A percentile compares a stretch with the other conserved stretches of the same genome.
These are phyloP conservation scores for Zalaria obscura DNA, from an alignment of 2,329 filamentous ascomycete species.

Conservation along the genomic window DNA sequence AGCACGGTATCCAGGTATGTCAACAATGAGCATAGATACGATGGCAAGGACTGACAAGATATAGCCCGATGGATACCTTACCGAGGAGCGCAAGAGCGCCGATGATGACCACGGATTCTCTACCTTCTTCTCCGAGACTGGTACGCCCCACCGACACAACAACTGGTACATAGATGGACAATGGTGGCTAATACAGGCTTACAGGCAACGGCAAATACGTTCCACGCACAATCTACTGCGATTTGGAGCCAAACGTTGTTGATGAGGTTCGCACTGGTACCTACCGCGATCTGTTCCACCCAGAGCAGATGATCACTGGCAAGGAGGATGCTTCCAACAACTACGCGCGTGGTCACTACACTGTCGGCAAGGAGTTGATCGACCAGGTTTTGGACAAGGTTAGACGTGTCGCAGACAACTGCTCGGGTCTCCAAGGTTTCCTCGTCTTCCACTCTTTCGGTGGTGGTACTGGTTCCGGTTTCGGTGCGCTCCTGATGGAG, in stretches of 20 bases:
- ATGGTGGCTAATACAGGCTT: slow-evolving; percentile 8
- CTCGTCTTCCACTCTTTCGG: slow-evolving; percentile 99
- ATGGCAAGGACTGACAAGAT: slow-evolving; percentile 9
- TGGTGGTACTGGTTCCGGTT: slow-evolving; percentile 96
- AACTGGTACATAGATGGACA: slow-evolving; percentile 38
- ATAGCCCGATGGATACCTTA: slow-evolving; percentile 96
- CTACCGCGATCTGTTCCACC: slow-evolving; percentile 96
- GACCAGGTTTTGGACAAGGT: slow-evolving; percentile 97
- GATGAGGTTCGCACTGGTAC: slow-evolving; percentile 96
- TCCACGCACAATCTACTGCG: slow-evolving; percentile 96
- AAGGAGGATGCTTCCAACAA: slow-evolving; percentile 99
- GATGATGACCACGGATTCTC: slow-evolving; percentile 96
- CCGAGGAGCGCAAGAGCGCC: slow-evolving; percentile 88
- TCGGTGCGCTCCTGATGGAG: slow-evolving; percentile 97
- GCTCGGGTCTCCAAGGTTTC: slow-evolving; percentile 95
- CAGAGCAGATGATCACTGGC: slow-evolving; percentile 98
- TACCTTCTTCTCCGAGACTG: slow-evolving; percentile 99
- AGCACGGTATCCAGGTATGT: slow-evolving; percentile 96
- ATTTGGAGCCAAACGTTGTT: slow-evolving; percentile 99
- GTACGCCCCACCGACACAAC: slow-evolving; percentile 85
- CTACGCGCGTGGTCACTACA: slow-evolving; percentile 99
- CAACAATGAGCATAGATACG: slow-evolving; percentile 3
- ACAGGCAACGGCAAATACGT: slow-evolving; percentile 97
- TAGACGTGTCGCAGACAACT: slow-evolving; percentile 94
- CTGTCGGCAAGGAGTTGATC: slow-evolving; percentile 97